These are phyloP conservation scores for Senecio squalidus DNA, from an alignment of 140 eudicot genomes.

Conservation along the genomic window DNA sequence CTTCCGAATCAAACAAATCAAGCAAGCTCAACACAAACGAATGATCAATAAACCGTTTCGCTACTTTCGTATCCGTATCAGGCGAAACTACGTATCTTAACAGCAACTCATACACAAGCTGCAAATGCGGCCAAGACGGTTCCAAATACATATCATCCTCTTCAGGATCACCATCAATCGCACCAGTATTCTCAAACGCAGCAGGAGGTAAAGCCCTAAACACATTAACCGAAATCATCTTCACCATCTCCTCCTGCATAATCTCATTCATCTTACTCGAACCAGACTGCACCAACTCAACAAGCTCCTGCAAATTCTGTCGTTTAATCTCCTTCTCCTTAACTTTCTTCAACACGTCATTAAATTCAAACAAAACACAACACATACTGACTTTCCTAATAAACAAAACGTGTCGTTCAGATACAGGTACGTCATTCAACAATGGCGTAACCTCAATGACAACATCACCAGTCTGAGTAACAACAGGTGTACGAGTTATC, in stretches of 20 bases:
- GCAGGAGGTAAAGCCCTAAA: constrained; percentile 73
- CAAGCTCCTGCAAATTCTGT: constrained; percentile 56
- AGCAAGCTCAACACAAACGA: constrained; percentile 61
- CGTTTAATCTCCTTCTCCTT: constrained; percentile 72
- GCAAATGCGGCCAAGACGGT: constrained; percentile 83
- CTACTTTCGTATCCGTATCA: constrained; percentile 69
- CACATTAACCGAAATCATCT: constrained; percentile 59
- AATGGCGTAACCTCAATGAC: constrained; percentile 60
- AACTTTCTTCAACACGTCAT: constrained; percentile 46
- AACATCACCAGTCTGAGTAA: constrained; percentile 35
- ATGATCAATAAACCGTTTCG: constrained; percentile 70
- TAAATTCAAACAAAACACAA: constrained; percentile 46
- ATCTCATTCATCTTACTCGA: constrained; percentile 68
- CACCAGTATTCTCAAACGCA: constrained; percentile 51
- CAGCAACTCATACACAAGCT: constrained; percentile 68
- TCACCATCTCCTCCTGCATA: constrained; percentile 64
- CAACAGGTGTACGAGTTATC: constrained; percentile 5
- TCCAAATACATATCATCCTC: constrained; percentile 75
- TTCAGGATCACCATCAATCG: constrained; percentile 52
- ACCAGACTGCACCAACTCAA: constrained; percentile 65
- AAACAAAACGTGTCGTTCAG: constrained; percentile 59
- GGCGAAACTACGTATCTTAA: constrained; percentile 68
- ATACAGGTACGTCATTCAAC: constrained; percentile 56
- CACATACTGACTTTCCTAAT: constrained; percentile 50
- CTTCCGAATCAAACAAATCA: constrained; percentile 73